These are phyloP conservation scores for Yamadazyma pseudoaaseri DNA, from an alignment of 1,139 yeast genomes.

Conservation along the genomic window DNA sequence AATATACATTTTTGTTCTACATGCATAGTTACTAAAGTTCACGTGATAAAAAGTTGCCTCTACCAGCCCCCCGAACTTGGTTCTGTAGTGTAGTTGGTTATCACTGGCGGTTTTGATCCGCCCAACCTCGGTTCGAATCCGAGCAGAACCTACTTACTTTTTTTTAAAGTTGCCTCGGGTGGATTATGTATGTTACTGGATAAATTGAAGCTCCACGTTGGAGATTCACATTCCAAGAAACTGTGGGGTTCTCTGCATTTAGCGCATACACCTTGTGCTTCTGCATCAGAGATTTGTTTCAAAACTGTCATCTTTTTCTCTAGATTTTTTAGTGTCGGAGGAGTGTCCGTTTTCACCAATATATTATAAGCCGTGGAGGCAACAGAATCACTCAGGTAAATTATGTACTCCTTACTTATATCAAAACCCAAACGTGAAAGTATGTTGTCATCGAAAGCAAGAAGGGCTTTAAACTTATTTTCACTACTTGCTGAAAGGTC, in stretches of 20 bases:
- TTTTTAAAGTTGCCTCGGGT: neutral
- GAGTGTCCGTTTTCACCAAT: conserved; percentile 2
- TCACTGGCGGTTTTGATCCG: conserved; percentile 61
- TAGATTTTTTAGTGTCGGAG: conserved; percentile 1
- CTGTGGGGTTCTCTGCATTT: conserved; percentile 2
- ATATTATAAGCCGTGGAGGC: conserved; percentile 4
- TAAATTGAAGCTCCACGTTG: neutral
- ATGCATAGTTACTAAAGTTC: too few relatives aligned
- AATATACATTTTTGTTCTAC: too few relatives aligned
- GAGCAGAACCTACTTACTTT: neutral
- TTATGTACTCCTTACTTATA: conserved; percentile 3
- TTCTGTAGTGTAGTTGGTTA: conserved; percentile 38
- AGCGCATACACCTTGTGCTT: conserved; percentile 3
- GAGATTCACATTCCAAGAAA: neutral
- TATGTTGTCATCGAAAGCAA: neutral
- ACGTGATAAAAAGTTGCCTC: too few relatives aligned
- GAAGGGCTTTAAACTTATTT: neutral
- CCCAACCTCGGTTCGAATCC: conserved; percentile 74
- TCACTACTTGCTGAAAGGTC: neutral
- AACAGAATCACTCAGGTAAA: conserved; percentile 4
- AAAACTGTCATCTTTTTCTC: conserved; percentile 1
- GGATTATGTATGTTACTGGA: neutral
- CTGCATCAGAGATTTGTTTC: conserved; percentile 2
- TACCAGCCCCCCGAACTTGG: too few relatives aligned
- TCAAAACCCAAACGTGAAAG: conserved; percentile 3